A percentile compares a stretch with the other conserved stretches of the same genome.
Evolutionary conservation across 140 eudicot genomes (phyloP).

Genomic region (Anethum foeniculum): DNA sequence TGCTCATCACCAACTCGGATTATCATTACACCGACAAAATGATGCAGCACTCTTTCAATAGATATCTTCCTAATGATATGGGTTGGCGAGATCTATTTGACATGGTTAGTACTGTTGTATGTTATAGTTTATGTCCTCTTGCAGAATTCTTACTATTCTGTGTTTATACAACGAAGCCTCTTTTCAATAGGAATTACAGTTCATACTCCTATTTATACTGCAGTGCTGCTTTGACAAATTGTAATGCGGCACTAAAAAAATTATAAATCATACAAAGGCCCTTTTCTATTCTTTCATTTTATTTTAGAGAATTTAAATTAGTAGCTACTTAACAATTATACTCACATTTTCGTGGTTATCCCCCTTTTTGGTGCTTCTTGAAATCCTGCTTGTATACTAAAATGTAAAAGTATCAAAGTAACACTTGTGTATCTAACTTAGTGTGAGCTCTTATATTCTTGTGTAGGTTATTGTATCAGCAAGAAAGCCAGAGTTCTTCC

Average conservation of each 20-base stretch:
- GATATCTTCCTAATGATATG: slow-evolving; percentile 90
- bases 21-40: slow-evolving; percentile 87
- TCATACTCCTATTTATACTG: background rate
- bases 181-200: no score
- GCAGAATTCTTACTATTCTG: background rate
- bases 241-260: background rate
- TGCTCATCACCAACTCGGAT: slow-evolving; percentile 95
- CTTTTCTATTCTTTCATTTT: background rate
- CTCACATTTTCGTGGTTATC: background rate
- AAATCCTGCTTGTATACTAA: background rate
- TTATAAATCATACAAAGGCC: background rate
- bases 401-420: background rate
- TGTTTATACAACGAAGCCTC: background rate
- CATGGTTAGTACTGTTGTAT: slow-evolving; percentile 49
- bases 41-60: slow-evolving; percentile 95
- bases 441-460: slow-evolving; percentile 16
- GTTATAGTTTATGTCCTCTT: background rate
- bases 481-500: slow-evolving; percentile 94
- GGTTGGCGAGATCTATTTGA: slow-evolving; percentile 92
- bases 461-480: slow-evolving; percentile 89
- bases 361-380: background rate
- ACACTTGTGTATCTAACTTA: background rate
- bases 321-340: background rate
- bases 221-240: background rate
- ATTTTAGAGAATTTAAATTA: background rate